Evolutionary conservation across 345 rosid genomes (phyloP).

Genomic region (Lumnitzera littorea): DNA sequence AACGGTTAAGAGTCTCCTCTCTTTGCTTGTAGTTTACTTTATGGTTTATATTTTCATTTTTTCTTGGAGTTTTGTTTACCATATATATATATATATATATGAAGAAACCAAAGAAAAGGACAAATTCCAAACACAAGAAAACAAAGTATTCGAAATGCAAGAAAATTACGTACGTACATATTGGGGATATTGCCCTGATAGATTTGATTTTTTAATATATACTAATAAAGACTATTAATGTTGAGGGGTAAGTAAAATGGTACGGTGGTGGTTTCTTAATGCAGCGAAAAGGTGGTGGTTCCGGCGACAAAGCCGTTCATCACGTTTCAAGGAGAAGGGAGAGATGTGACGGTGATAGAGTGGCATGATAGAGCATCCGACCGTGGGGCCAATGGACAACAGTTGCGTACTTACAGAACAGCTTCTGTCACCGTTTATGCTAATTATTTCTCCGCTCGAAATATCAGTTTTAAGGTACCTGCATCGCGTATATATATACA

Average conservation of each 20-base stretch:
- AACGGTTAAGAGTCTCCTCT: too few species aligned
- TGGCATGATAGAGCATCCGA: conserved; percentile 97
- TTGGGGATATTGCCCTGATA: too few species aligned
- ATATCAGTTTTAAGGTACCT: conserved; percentile 84
- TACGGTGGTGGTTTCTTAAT: neutral
- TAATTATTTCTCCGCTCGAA: conserved; percentile 75
- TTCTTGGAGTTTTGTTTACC: too few species aligned
- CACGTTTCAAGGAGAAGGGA: conserved; percentile 82
- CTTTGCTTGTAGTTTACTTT: neutral
- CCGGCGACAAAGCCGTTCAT: conserved; percentile 76
- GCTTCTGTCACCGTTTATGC: conserved; percentile 91
- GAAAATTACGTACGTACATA: too few species aligned
- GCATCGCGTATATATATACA: too few species aligned
- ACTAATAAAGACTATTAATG: too few species aligned
- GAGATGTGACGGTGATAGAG: conserved; percentile 71
- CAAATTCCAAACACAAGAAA: too few species aligned
- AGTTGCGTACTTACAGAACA: conserved; percentile 79
- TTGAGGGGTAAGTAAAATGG: too few species aligned
- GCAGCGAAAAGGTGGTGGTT: conserved; percentile 90
- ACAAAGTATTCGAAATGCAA: too few species aligned
- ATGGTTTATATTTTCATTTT: neutral
- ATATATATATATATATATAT: too few species aligned
- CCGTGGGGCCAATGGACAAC: conserved; percentile 78
- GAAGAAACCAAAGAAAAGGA: too few species aligned
- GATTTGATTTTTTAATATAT: too few species aligned